Conservation (phyloP, 2,329 filamentous ascomycete species). For the Alternaria infectoria region DNA sequence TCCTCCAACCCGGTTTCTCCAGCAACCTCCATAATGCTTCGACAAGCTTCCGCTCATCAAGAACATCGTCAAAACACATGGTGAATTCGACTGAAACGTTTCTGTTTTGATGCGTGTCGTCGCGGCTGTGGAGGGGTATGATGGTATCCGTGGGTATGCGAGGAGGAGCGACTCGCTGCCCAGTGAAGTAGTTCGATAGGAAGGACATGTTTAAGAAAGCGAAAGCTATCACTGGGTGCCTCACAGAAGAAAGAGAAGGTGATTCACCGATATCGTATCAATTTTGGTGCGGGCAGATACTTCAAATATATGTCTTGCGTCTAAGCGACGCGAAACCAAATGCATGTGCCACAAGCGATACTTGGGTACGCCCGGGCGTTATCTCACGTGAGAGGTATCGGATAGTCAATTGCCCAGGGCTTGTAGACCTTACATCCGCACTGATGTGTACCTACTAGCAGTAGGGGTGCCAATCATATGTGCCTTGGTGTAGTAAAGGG, state of each 20-base stretch:
- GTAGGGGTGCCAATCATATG: background rate
- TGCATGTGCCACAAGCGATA: background rate
- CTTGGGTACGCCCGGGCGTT: background rate
- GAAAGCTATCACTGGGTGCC: background rate
- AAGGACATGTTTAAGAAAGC: conserved; percentile 6
- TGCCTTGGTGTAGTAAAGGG: background rate
- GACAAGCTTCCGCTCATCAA: conserved; percentile 52
- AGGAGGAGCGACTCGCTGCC: conserved; percentile 10
- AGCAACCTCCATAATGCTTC: conserved; percentile 48
- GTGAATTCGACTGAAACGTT: conserved; percentile 27
- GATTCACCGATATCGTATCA: background rate
- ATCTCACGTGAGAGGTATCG: background rate
- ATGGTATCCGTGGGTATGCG: conserved; percentile 28
- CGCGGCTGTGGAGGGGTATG: conserved; percentile 22
- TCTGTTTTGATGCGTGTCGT: conserved; percentile 16
- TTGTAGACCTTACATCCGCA: background rate
- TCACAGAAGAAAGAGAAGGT: background rate
- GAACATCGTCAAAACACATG: conserved; percentile 55
- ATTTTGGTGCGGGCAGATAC: background rate
- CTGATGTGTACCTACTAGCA: background rate
- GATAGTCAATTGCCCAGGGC: background rate
- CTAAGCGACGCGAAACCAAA: background rate
- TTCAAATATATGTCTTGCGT: background rate
- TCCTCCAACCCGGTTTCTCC: conserved; percentile 55
- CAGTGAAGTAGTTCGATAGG: conserved; percentile 8